These are phyloP conservation scores for Clarireedia monteithiana DNA, from an alignment of 2,329 filamentous ascomycete genomes.

Conservation along the genomic window DNA sequence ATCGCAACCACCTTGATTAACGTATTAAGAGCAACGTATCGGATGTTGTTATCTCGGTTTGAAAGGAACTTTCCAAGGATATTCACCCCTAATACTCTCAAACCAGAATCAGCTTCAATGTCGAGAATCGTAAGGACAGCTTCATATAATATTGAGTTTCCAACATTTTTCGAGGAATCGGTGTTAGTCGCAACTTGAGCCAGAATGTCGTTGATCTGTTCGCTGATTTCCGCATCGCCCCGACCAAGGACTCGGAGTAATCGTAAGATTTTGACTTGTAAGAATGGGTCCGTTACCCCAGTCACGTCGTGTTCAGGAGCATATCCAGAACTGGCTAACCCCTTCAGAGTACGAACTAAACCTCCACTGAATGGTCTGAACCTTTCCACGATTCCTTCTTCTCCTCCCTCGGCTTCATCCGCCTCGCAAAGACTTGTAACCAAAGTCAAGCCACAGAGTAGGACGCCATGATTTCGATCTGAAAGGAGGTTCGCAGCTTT, in stretches of 20 bases:
- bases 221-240: slow-evolving; percentile 80
- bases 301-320: slow-evolving; percentile 97
- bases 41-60: slow-evolving; percentile 99
- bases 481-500: slow-evolving; percentile 83
- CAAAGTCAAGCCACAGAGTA: slow-evolving; percentile 85
- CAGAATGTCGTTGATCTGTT: slow-evolving; percentile 97
- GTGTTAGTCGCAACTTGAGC: slow-evolving; percentile 98
- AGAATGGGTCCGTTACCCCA: slow-evolving; percentile 93
- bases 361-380: slow-evolving; percentile 81
- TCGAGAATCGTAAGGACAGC: slow-evolving; percentile 94
- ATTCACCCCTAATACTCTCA: slow-evolving; percentile 92
- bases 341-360: slow-evolving; percentile 85
- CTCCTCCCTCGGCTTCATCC: slow-evolving; percentile 86
- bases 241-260: slow-evolving; percentile 79
- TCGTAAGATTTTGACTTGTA: slow-evolving; percentile 92
- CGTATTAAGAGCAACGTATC: slow-evolving; percentile 95
- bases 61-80: slow-evolving; percentile 96
- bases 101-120: slow-evolving; percentile 92
- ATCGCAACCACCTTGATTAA: slow-evolving; percentile 97
- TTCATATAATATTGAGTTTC: slow-evolving; percentile 96
- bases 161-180: slow-evolving; percentile 95
- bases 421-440: slow-evolving; percentile 91
- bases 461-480: slow-evolving; percentile 91
- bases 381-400: slow-evolving; percentile 81
- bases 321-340: slow-evolving; percentile 89